A percentile compares a stretch with the other conserved stretches of the same genome.
These are phyloP conservation scores for Blastomyces silverae DNA, from an alignment of 2,329 filamentous ascomycete species.

Conservation along the genomic window DNA sequence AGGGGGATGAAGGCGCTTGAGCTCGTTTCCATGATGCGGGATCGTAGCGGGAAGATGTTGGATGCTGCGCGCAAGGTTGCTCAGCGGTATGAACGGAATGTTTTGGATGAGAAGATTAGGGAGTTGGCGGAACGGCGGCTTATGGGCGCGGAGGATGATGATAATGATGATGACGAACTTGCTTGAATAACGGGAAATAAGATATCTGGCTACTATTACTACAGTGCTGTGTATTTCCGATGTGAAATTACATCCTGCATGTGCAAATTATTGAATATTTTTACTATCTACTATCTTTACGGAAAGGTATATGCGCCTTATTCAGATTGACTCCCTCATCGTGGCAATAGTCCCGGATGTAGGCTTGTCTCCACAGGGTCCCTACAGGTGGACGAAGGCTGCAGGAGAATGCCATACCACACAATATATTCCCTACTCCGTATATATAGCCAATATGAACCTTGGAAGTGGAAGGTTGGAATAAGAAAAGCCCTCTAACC, in stretches of 20 bases:
- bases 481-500: neutral
- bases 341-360: no score
- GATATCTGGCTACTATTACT: neutral
- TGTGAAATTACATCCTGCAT: neutral
- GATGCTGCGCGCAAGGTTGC: slow-evolving; percentile 88
- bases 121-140: slow-evolving; percentile 69
- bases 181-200: slow-evolving; percentile 3
- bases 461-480: neutral
- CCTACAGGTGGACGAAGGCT: no score
- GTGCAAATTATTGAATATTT: no score
- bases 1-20: slow-evolving; percentile 91
- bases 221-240: neutral
- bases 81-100: slow-evolving; percentile 68
- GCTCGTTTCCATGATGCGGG: slow-evolving; percentile 76
- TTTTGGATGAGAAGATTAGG: slow-evolving; percentile 84
- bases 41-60: slow-evolving; percentile 79
- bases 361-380: no score
- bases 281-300: no score
- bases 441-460: no score
- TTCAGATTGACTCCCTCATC: no score
- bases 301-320: no score
- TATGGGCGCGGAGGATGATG: slow-evolving; percentile 54
- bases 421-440: no score
- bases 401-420: no score
- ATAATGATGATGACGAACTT: slow-evolving; percentile 31